Evolutionary conservation across 805 yeast species (phyloP).

Genomic region (Myxozyma geophila): DNA sequence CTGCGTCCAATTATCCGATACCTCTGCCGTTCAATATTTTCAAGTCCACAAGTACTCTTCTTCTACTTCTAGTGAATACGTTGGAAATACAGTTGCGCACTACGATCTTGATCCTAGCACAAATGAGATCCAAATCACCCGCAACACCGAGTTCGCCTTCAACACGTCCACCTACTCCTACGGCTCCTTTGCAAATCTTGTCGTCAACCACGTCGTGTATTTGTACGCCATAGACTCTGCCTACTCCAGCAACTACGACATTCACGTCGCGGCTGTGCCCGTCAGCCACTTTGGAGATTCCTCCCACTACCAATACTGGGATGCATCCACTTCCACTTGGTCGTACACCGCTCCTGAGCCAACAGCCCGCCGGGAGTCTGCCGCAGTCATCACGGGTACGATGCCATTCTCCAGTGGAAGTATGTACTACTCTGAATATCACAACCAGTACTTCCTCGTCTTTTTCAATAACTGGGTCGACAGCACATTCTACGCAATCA

Average conservation of each 20-base stretch:
- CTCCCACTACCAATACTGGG: constrained; percentile 20
- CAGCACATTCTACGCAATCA: constrained; percentile 20
- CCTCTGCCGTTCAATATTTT: constrained; percentile 27
- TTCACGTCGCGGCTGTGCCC: constrained; percentile 32
- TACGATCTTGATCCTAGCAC: constrained; percentile 14
- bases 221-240: constrained; percentile 27
- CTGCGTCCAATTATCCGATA: constrained; percentile 25
- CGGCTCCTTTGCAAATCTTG: constrained; percentile 29
- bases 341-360: constrained; percentile 22
- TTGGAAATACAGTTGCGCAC: constrained; percentile 30
- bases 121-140: constrained; percentile 16
- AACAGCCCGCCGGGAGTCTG: constrained; percentile 25
- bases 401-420: constrained; percentile 32
- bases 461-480: constrained; percentile 34
- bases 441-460: constrained; percentile 27
- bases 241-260: constrained; percentile 28
- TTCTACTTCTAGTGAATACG: not conserved
- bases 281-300: constrained; percentile 2
- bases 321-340: constrained; percentile 24
- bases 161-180: constrained; percentile 22
- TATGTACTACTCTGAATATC: constrained; percentile 31
- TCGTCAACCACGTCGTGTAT: constrained; percentile 27
- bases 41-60: constrained; percentile 19
- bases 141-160: not conserved
- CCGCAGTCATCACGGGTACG: constrained; percentile 24